Conservation (phyloP, 2,329 filamentous ascomycete species). For the Pleoardoris graminearum region DNA sequence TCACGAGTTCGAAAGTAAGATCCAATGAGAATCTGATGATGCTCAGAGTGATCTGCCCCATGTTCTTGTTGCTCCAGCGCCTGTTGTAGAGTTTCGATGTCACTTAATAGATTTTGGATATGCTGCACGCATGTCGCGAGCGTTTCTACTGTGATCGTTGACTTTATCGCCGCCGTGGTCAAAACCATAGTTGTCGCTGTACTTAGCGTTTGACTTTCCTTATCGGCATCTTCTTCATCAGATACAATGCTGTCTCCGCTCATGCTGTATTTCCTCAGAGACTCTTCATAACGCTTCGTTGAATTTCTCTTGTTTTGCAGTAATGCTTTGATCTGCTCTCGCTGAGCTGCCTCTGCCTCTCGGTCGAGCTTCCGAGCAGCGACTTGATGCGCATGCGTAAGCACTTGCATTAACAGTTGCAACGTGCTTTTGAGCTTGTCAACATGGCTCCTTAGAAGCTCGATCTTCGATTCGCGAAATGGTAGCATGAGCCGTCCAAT, state of each 20-base stretch:
- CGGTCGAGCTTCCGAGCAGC: conserved; percentile 28
- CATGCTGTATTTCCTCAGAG: conserved; percentile 23
- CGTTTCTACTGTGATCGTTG: conserved; percentile 23
- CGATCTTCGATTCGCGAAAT: conserved; percentile 38
- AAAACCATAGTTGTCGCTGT: conserved; percentile 4
- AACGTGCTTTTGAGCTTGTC: conserved; percentile 38
- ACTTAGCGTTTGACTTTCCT: background rate
- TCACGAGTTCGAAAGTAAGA: conserved; percentile 37
- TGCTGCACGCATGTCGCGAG: conserved; percentile 32
- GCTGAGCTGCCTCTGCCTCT: conserved; percentile 29
- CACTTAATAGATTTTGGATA: conserved; percentile 24
- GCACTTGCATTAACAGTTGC: conserved; percentile 34
- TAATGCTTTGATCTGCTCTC: conserved; percentile 31
- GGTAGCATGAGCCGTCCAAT: conserved; percentile 31
- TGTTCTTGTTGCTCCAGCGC: conserved; percentile 45
- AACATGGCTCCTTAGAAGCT: conserved; percentile 32
- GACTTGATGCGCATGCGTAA: conserved; percentile 32
- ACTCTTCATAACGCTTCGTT: conserved; percentile 30
- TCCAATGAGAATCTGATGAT: conserved; percentile 31
- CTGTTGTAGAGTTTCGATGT: conserved; percentile 28
- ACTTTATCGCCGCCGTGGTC: conserved; percentile 18
- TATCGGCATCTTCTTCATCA: conserved; percentile 16
- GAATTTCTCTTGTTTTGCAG: conserved; percentile 28
- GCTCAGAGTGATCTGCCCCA: conserved; percentile 39
- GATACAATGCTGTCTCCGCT: conserved; percentile 23